Percentiles rank a stretch among this genome's conserved stretches.
These are phyloP conservation scores for Wickerhamomyces tratensis DNA, from an alignment of 805 yeast species.

Conservation along the genomic window DNA sequence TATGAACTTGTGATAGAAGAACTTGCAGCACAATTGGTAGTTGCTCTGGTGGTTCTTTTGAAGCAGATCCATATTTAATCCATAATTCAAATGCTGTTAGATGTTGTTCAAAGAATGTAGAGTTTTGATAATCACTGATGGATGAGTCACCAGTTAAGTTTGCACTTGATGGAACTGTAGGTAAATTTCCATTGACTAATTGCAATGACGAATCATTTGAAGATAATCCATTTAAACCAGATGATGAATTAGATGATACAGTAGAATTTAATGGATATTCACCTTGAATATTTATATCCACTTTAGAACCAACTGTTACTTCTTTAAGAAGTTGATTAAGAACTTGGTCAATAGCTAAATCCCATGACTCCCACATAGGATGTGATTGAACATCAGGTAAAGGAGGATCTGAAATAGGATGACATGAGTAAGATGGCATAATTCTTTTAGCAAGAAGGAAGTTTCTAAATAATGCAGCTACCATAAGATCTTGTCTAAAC, in stretches of 20 bases:
- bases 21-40: constrained; percentile 91
- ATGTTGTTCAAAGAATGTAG: constrained; percentile 93
- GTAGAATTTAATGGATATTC: neutral
- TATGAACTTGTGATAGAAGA: constrained; percentile 84
- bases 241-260: constrained; percentile 1
- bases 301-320: too few species aligned
- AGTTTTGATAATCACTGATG: constrained; percentile 63
- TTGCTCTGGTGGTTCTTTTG: constrained; percentile 88
- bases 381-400: constrained; percentile 80
- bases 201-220: neutral
- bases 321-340: constrained; percentile 55
- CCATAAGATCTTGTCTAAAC: constrained; percentile 92
- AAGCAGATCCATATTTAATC: constrained; percentile 83
- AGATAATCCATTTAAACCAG: constrained; percentile 1
- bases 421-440: constrained; percentile 89
- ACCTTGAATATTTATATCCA: too few species aligned
- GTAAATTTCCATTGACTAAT: neutral
- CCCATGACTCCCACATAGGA: constrained; percentile 98
- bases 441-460: constrained; percentile 86
- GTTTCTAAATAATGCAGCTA: constrained; percentile 91
- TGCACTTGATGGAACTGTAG: constrained; percentile 7
- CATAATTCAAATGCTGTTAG: constrained; percentile 94
- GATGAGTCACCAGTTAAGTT: constrained; percentile 8
- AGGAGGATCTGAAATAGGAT: constrained; percentile 90
- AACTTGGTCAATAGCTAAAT: constrained; percentile 91